Evolutionary conservation across 1,284 basidiomycete genomes (phyloP).

Genomic region (Boletus albobrunnescens): DNA sequence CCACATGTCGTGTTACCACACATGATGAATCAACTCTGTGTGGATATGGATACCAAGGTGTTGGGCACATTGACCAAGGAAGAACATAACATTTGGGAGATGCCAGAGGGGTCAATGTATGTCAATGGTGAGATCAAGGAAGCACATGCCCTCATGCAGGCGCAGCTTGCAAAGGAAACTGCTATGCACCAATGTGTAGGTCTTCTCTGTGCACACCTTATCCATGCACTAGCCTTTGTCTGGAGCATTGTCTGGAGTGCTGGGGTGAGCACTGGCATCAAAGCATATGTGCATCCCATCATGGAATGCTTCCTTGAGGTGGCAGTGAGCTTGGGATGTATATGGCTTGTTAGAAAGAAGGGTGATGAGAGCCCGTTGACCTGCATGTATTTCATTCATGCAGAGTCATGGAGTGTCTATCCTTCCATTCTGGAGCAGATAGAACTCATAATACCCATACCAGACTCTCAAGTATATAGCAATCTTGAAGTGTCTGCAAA

Average conservation of each 20-base stretch:
- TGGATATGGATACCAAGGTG: constrained; percentile 56
- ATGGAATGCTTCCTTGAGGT: constrained; percentile 62
- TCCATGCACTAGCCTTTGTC: constrained; percentile 68
- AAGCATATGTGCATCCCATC: constrained; percentile 53
- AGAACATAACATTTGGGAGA: constrained; percentile 82
- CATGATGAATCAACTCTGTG: constrained; percentile 61
- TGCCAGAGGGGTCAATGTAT: constrained; percentile 74
- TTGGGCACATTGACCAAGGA: constrained; percentile 64
- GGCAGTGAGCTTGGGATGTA: constrained; percentile 51
- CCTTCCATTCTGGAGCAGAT: too few species aligned
- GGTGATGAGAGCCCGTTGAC: constrained; percentile 46
- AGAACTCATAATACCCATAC: too few species aligned
- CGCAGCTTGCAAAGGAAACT: constrained; percentile 78
- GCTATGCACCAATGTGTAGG: constrained; percentile 59
- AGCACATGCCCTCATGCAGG: constrained; percentile 74
- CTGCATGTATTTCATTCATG: too few species aligned
- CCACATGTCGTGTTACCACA: constrained; percentile 65
- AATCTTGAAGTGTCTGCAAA: too few species aligned
- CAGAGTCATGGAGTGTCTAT: too few species aligned
- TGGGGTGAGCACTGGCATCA: constrained; percentile 42
- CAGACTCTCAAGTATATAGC: too few species aligned
- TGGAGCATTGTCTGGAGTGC: constrained; percentile 57
- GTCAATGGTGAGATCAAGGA: constrained; percentile 78
- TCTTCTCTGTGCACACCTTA: constrained; percentile 50
- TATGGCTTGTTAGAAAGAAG: constrained; percentile 54